Evolutionary conservation across 2,329 filamentous ascomycete species (phyloP).

Genomic region (Clarireedia sp.): DNA sequence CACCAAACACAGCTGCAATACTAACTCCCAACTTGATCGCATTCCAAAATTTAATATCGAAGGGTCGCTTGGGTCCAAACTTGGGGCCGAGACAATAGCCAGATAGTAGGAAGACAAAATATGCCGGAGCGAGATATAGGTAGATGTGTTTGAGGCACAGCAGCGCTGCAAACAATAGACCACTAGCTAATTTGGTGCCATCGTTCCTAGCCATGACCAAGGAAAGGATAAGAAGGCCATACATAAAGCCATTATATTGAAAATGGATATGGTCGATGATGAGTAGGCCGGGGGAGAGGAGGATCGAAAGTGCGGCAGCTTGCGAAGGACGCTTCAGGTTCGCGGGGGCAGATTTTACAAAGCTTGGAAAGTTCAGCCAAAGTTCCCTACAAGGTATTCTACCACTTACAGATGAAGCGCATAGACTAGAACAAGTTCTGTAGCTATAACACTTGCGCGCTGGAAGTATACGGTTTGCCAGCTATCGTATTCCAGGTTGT

Average conservation of each 20-base stretch:
- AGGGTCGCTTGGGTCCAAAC: slow-evolving; percentile 57
- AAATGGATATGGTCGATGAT: slow-evolving; percentile 99
- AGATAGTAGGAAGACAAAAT: slow-evolving; percentile 88
- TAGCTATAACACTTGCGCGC: slow-evolving; percentile 74
- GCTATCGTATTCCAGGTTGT: slow-evolving; percentile 77
- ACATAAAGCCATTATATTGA: slow-evolving; percentile 97
- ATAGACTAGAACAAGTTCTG: slow-evolving; percentile 76
- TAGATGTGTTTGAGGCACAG: slow-evolving; percentile 98
- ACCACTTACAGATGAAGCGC: slow-evolving; percentile 63
- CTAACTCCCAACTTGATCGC: slow-evolving; percentile 73
- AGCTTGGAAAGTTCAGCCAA: slow-evolving; percentile 41
- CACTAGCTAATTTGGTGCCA: slow-evolving; percentile 68
- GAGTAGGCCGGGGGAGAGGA: slow-evolving; percentile 84
- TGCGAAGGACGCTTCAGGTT: slow-evolving; percentile 69
- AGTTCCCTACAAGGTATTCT: slow-evolving; percentile 7
- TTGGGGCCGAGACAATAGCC: slow-evolving; percentile 76
- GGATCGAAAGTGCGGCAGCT: slow-evolving; percentile 77
- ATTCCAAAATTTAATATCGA: slow-evolving; percentile 70
- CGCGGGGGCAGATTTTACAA: slow-evolving; percentile 61
- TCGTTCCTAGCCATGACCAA: slow-evolving; percentile 72
- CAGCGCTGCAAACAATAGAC: slow-evolving; percentile 73
- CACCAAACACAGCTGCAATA: slow-evolving; percentile 61
- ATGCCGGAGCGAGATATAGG: slow-evolving; percentile 89
- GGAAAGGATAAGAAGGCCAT: slow-evolving; percentile 81
- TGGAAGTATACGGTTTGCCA: slow-evolving; percentile 96